These are phyloP conservation scores for Paramarasmius palmivorus DNA, from an alignment of 1,284 basidiomycete genomes.

Conservation along the genomic window DNA sequence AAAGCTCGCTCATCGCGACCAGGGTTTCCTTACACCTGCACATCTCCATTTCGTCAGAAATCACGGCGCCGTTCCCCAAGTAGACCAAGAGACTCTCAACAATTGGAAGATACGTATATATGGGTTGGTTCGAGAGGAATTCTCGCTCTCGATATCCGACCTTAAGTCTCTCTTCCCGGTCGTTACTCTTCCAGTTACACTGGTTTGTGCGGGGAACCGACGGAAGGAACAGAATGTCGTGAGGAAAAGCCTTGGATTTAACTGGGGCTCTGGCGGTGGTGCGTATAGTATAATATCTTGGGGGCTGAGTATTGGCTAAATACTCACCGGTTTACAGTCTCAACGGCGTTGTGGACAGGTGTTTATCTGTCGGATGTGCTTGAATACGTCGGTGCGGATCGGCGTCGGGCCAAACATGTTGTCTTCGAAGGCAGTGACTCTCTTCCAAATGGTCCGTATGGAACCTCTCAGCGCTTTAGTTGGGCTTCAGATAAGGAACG, in stretches of 20 bases:
- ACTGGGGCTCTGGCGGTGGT: conserved; percentile 42
- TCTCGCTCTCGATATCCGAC: conserved; percentile 43
- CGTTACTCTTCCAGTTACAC: conserved; percentile 64
- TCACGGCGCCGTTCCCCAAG: conserved; percentile 63
- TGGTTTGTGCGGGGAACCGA: conserved; percentile 71
- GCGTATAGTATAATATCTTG: conserved; percentile 22
- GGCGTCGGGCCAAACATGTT: conserved; percentile 47
- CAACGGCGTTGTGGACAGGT: conserved; percentile 68
- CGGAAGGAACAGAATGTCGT: conserved; percentile 72
- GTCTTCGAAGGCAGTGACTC: conserved; percentile 66
- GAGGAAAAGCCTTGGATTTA: conserved; percentile 62
- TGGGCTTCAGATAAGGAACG: conserved; percentile 50
- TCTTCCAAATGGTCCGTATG: conserved; percentile 68
- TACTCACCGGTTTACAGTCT: conserved; percentile 32
- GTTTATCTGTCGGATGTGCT: conserved; percentile 64
- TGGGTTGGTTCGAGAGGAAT: conserved; percentile 25
- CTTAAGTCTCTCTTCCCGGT: conserved; percentile 49
- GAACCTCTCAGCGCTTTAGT: conserved; percentile 55
- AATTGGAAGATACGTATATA: conserved; percentile 56
- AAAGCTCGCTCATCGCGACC: not conserved
- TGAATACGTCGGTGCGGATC: conserved; percentile 45
- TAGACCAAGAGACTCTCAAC: conserved; percentile 37
- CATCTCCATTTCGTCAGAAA: conserved; percentile 70
- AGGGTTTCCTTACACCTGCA: conserved; percentile 63
- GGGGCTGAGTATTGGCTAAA: not conserved